Evolutionary conservation across 306 rosid species (phyloP), one percentile per base, ranked within the genome.

Genomic region (Spatholobus suberectus): DNA sequence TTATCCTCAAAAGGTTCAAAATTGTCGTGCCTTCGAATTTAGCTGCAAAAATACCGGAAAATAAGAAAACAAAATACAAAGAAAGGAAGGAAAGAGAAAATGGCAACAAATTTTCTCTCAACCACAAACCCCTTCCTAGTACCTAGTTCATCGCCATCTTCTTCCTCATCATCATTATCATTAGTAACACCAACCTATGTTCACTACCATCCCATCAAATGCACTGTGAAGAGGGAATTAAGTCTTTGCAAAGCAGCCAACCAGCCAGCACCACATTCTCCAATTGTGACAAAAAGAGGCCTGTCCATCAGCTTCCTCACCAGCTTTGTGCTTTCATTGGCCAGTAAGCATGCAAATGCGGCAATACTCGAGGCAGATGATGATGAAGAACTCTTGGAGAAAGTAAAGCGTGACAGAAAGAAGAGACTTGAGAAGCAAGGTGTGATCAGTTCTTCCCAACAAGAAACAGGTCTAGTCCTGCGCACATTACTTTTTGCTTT

Each of bases 331-430:
- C 83, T 93, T 78, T 71, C 90, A 26, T 83, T 90, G 72, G 82
- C 84, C 59, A 90, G 87, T 75, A 81, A 78, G 26, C 81, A 59
- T 70, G 91, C 92, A 2, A 88, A 85, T 86, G 97, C 99, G 2
- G 96, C 99, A 77, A 93, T 96, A 79, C 89, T 96, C 41, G 99
- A 96, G 70, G 97, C 99, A 32, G 99, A 96, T 3, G 99, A 96
- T 65, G 99, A 96, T 75, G 87, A 76, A 23, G 99, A 96, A 78
- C 98, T 96, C 12, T 23, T 96, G 90, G 98, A 96, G 52, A 96
- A 74, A 81, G 94, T 92, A 4, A 96, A 96, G 81, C 75, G 54
- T 66, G 99, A 96, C 75, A 91, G 99, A 82, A 92, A 90, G 86
- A 93, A 91, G 88, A 93, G 98, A 87, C 88, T 96, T 82, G 99